Conservation (phyloP, 441 rosid genomes). For the Biscutella laevigata region DNA sequence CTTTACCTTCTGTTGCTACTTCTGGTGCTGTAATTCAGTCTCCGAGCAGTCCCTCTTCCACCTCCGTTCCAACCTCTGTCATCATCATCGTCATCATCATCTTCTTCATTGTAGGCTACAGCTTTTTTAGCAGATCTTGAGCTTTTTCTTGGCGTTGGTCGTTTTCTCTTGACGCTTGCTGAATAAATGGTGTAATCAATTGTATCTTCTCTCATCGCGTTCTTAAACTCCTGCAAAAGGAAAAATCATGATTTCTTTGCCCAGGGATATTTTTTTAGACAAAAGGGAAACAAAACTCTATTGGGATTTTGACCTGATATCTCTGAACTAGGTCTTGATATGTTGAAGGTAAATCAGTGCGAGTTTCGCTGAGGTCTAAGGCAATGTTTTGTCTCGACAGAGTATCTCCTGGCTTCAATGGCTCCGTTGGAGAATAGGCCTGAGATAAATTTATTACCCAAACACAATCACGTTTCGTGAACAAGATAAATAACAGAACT, state of each 20-base stretch:
- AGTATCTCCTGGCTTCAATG: constrained; percentile 63
- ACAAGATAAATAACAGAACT: neutral
- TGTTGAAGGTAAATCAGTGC: constrained; percentile 45
- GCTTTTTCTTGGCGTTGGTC: constrained; percentile 39
- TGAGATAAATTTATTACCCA: constrained; percentile 11
- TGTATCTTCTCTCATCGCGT: constrained; percentile 80
- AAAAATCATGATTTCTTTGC: neutral
- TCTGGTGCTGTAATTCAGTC: constrained; percentile 34
- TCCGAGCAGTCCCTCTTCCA: constrained; percentile 30
- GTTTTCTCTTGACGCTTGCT: constrained; percentile 75
- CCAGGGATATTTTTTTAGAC: neutral
- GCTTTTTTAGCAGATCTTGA: constrained; percentile 23
- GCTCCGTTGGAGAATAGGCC: constrained; percentile 86
- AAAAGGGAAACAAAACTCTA: no score
- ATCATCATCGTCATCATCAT: constrained; percentile 36
- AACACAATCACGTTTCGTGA: neutral
- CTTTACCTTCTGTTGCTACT: constrained; percentile 38
- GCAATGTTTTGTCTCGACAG: constrained; percentile 68
- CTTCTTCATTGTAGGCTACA: constrained; percentile 26
- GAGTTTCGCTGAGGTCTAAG: constrained; percentile 54
- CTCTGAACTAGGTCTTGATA: constrained; percentile 59
- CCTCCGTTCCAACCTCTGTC: constrained; percentile 49
- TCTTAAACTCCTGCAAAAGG: constrained; percentile 64
- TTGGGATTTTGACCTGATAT: constrained; percentile 56
- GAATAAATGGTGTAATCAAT: constrained; percentile 68